A percentile compares a stretch with the other conserved stretches of the same genome.
Conservation (phyloP, 352 stramenopile genomes). For the Globisporangium nodosum region DNA sequence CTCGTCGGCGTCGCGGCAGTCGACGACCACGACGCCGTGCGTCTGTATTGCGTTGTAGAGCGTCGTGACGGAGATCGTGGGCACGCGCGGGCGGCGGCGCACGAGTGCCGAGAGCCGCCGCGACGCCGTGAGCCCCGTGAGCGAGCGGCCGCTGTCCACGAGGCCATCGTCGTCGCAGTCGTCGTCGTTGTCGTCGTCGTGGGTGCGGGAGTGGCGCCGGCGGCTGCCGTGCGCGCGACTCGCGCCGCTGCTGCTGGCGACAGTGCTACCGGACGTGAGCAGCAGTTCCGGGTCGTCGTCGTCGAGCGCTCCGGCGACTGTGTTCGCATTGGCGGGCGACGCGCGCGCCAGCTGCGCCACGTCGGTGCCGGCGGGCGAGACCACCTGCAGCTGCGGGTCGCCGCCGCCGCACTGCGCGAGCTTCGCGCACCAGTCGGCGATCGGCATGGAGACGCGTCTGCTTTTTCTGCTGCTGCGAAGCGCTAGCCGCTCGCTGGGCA, state of each 20-base stretch:
- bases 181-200: neutral
- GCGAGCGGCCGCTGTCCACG: conserved; percentile 8
- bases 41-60: conserved; percentile 78
- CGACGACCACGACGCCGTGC: conserved; percentile 51
- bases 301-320: neutral
- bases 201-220: neutral
- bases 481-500: neutral
- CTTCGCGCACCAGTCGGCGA: conserved; percentile 14
- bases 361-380: neutral
- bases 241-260: conserved; percentile 5
- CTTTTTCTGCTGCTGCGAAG: neutral
- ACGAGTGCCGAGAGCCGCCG: conserved; percentile 21
- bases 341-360: neutral
- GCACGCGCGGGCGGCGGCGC: conserved; percentile 29
- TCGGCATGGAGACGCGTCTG: conserved; percentile 4
- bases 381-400: conserved; percentile 6
- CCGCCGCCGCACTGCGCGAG: conserved; percentile 7
- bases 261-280: conserved; percentile 9
- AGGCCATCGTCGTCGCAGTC: conserved; percentile 4
- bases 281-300: conserved; percentile 3
- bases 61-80: conserved; percentile 51
- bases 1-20: conserved; percentile 51
- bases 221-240: neutral
- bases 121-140: conserved; percentile 21
- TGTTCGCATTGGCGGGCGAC: neutral